Evolutionary conservation across 208 protist species (phyloP), one percentile per base, ranked within the genome.

Genomic region (Crithidia sp.): DNA sequence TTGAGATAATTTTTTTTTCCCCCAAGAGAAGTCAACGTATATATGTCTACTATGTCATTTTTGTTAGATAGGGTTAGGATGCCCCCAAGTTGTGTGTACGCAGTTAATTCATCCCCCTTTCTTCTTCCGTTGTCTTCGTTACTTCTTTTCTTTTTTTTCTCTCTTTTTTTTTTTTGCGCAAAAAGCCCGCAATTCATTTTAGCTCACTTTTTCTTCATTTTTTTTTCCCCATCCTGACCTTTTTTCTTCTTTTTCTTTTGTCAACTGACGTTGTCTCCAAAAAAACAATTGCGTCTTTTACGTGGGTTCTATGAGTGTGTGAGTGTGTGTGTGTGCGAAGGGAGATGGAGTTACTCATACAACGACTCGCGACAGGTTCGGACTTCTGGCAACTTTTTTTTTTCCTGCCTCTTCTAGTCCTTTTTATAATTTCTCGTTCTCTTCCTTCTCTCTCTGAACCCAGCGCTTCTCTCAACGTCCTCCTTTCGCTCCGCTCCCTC

Each of bases 201-300:
- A n/a, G 14, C 39, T 70, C 52, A 10, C 5, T 67, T 36, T 67
- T 67, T 54, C 28, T 28, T 54, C n/a, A n/a, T n/a, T 50, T 41
- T 40, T 7, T 47, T 41, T 40, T 59, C 10, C 17, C 3, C 13
- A 40, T 45, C 45, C 8, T 62, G 4, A 49, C n/a, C 40, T 28
- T 59, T 13, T 6, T 7, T 36, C 41, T 50, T 37, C 13, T 40
- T 10, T 49, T 61, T 72, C 44, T 62, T 60, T 43, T 52, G n/a
- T 53, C 28, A 43, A 19, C 36, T 49, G 7, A 5, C 40, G 16
- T 7, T 40, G 55, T 47, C 17, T n/a, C 4, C 54, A 60, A 39
- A 40, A 56, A 52, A 53, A n/a, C 12, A 49, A 49, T 13, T 49
- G 7, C 45, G 9, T 14, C 45, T 49, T 49, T 49, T 49, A 13